Conservation (phyloP, 108 stramenopile genomes). For the Cyclotella sp. region DNA sequence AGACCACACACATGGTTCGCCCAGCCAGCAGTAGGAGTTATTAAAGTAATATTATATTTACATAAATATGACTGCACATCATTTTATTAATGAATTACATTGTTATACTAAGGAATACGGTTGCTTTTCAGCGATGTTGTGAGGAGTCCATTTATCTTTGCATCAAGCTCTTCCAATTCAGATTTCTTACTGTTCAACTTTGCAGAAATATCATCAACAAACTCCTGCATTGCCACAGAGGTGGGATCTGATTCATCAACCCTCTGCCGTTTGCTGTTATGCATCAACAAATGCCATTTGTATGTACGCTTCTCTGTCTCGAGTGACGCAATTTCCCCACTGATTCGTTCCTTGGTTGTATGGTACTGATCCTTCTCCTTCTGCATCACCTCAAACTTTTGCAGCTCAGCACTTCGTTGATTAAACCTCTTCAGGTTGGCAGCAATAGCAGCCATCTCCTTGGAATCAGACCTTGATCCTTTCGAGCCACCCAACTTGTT, state of each 20-base stretch:
- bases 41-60: too few species aligned
- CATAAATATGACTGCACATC: too few species aligned
- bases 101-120: not conserved
- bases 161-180: not conserved
- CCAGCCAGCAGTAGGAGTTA: too few species aligned
- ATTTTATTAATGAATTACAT: too few species aligned
- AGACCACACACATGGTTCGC: too few species aligned
- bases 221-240: not conserved
- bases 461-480: not conserved
- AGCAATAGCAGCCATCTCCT: slow-evolving; percentile 1
- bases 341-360: not conserved
- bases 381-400: not conserved
- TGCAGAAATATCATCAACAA: not conserved
- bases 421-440: not conserved
- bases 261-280: not conserved
- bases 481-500: not conserved
- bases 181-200: not conserved
- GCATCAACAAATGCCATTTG: slow-evolving; percentile 1
- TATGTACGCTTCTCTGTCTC: not conserved
- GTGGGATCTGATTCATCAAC: not conserved
- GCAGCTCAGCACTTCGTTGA: not conserved
- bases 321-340: not conserved
- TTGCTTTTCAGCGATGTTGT: slow-evolving; percentile 8
- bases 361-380: slow-evolving; percentile 5
- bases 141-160: not conserved